Evolutionary conservation across 1,284 basidiomycete genomes (phyloP).

Genomic region (Schizophyllum commune): DNA sequence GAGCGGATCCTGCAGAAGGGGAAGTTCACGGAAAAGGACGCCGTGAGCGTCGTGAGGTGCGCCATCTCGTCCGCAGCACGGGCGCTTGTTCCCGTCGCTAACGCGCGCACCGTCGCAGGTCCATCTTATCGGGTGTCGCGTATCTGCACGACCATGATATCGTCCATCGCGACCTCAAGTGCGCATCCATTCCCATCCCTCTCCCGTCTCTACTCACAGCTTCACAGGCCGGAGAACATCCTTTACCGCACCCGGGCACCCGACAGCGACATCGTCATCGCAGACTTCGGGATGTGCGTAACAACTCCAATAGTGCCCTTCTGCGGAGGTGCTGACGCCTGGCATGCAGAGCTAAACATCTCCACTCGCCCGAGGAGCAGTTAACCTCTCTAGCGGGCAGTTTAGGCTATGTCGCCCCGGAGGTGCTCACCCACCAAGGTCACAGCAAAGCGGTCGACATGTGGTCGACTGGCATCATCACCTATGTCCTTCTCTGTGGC

Average conservation of each 20-base stretch:
- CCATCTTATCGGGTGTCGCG: conserved; percentile 70
- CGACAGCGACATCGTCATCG: conserved; percentile 81
- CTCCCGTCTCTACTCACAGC: conserved; percentile 1
- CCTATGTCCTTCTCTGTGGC: conserved; percentile 88
- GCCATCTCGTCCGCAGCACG: conserved; percentile 18
- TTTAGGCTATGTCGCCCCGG: conserved; percentile 92
- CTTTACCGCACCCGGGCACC: conserved; percentile 73
- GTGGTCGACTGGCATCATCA: conserved; percentile 92
- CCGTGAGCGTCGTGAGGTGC: conserved; percentile 62
- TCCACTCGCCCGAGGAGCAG: conserved; percentile 72
- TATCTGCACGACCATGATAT: conserved; percentile 86
- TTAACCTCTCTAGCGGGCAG: conserved; percentile 82
- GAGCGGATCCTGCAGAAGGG: conserved; percentile 76
- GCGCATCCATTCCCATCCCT: not conserved
- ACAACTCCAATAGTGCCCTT: not conserved
- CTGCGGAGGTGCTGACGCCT: not conserved
- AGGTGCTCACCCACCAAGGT: conserved; percentile 77
- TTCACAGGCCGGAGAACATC: conserved; percentile 82
- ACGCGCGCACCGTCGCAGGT: conserved; percentile 30
- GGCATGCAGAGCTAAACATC: conserved; percentile 69
- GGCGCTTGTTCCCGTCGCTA: not conserved
- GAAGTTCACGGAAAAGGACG: conserved; percentile 88
- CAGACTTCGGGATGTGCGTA: conserved; percentile 91
- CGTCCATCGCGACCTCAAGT: conserved; percentile 88
- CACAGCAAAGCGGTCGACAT: conserved; percentile 92